Evolutionary conservation across 2,329 filamentous ascomycete genomes (phyloP), one percentile per base, ranked within the genome.

Genomic region (Orbilia ellipsospora): DNA sequence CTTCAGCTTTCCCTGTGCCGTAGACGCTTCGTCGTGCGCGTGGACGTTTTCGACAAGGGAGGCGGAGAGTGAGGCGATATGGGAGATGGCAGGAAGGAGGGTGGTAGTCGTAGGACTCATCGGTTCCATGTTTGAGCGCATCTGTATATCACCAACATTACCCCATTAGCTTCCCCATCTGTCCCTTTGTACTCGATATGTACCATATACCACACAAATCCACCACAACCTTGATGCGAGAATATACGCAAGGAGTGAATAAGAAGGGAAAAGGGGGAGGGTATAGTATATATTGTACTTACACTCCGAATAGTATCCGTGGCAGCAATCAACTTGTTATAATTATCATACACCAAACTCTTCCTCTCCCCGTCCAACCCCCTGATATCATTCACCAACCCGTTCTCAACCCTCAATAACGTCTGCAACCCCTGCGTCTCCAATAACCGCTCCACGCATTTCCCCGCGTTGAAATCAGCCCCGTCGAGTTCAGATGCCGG

Each of bases 301-400:
- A 88, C 88, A 84, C 92, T 93, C 59, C 92, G 88, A 80, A 99
- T 99, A 2, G 94, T 98, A 82, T 97, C 94, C 10, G 96, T 97
- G 0, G 95, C 95, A n/a, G 90, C 88, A 78, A 99, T 97, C 78
- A 99, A 84, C 83, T 98, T 98, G 79, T 91, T 95, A 83, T 98
- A 99, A 81, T 99, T 99, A 82, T 99, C 94, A 82, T 99, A 99
- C 3, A 99, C 95, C 77, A 99, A 84, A 1, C 94, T 94, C 84
- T 99, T 99, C 82, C 95, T 91, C 86, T 99, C 95, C 23, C 94
- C 94, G 80, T 98, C 95, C 16, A 99, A 86, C 1, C 92, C 94
- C 44, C 93, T 85, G 56, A 97, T 94, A 83, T 98, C 78, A 66
- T 83, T 84, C 20, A 94, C 83, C 8, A 94, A 85, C 20, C 88